Percentiles rank a stretch among this genome's conserved stretches.
phyloP scores from a whole-genome alignment of 2,329 filamentous ascomycete species.

The Aulographum hederae region DNA sequence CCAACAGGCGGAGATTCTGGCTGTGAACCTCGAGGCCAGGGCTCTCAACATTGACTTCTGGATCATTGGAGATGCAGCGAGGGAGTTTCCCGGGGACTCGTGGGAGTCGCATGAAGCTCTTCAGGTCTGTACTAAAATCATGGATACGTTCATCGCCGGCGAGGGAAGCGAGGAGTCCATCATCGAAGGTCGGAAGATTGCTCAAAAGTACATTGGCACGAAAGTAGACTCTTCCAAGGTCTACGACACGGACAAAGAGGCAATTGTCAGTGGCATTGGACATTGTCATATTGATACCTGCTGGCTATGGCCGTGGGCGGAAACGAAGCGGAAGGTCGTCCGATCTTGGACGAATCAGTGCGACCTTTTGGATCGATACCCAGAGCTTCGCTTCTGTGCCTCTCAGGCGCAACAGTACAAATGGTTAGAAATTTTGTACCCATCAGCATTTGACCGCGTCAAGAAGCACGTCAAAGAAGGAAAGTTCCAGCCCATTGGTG shows the following conservation, averaged over 20 bases:
- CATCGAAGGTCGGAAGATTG: slow-evolving; percentile 62
- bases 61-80: slow-evolving; percentile 77
- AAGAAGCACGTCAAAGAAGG: slow-evolving; percentile 82
- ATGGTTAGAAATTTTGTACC: slow-evolving; percentile 85
- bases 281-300: slow-evolving; percentile 97
- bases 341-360: slow-evolving; percentile 96
- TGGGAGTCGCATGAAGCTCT: slow-evolving; percentile 81
- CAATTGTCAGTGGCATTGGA: slow-evolving; percentile 74
- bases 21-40: slow-evolving; percentile 70
- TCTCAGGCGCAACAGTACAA: slow-evolving; percentile 97
- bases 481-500: slow-evolving; percentile 84
- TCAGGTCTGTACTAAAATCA: slow-evolving; percentile 69
- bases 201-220: slow-evolving; percentile 62
- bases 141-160: slow-evolving; percentile 73
- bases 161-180: slow-evolving; percentile 57
- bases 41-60: slow-evolving; percentile 82
- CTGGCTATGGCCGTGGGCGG: slow-evolving; percentile 97
- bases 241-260: slow-evolving; percentile 56
- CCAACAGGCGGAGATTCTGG: slow-evolving; percentile 64
- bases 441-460: slow-evolving; percentile 74
- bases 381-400: slow-evolving; percentile 79
- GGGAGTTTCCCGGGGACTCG: slow-evolving; percentile 75
- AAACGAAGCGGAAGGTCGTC: slow-evolving; percentile 91
- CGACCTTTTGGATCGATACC: slow-evolving; percentile 85
- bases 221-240: slow-evolving; percentile 69